These are phyloP conservation scores for Neoboletus brunneissimus DNA, from an alignment of 768 basidiomycete species.

Conservation along the genomic window DNA sequence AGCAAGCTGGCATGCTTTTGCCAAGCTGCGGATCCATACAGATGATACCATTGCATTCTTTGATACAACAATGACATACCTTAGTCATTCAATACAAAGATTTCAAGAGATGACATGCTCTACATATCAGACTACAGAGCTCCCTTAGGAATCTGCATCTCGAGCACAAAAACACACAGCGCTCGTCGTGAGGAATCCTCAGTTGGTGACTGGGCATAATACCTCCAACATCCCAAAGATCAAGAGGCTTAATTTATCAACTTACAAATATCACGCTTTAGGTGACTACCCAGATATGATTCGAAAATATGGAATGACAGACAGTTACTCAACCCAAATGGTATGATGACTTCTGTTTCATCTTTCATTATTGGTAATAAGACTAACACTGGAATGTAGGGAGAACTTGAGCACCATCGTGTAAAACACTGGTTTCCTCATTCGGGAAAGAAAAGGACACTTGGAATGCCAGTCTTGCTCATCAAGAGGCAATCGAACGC, in stretches of 20 bases:
- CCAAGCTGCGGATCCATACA: too few relatives aligned
- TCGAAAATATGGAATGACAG: conserved; percentile 31
- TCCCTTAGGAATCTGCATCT: too few relatives aligned
- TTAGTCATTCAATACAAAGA: too few relatives aligned
- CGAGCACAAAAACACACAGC: not conserved
- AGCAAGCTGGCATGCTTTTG: too few relatives aligned
- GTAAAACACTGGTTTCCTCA: conserved; percentile 35
- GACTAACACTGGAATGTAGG: conserved; percentile 19
- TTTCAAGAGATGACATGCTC: too few relatives aligned
- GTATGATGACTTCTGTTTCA: too few relatives aligned
- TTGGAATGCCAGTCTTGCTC: not conserved
- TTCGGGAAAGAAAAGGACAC: not conserved
- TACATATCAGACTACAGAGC: too few relatives aligned
- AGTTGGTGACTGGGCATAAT: not conserved
- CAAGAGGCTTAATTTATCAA: conserved; percentile 9
- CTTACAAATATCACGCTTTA: conserved; percentile 17
- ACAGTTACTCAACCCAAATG: conserved; percentile 27
- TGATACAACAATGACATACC: too few relatives aligned
- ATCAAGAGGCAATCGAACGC: not conserved
- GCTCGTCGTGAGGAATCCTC: not conserved
- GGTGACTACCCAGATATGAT: not conserved
- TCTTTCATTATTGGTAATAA: too few relatives aligned
- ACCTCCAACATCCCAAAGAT: not conserved
- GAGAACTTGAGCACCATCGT: conserved; percentile 36
- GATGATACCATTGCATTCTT: too few relatives aligned